Conservation (phyloP, 768 basidiomycete species). For the Amanita phalloides region DNA sequence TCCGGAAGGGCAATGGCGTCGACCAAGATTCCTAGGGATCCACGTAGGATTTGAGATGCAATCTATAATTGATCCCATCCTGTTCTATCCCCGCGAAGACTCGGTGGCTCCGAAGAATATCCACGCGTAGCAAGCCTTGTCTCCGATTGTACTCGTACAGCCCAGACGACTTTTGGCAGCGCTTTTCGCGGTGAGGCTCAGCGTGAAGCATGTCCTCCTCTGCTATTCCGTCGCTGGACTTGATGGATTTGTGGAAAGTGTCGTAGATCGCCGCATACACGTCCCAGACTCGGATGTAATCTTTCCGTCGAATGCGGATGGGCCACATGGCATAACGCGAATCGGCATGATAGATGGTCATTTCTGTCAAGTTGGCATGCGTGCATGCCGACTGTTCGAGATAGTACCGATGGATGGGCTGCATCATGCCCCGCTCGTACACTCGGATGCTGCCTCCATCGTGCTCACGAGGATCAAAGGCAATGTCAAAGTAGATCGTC, state of each 20-base stretch:
- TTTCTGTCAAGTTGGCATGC: slow-evolving; percentile 32
- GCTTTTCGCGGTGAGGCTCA: slow-evolving; percentile 18
- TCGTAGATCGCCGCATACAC: slow-evolving; percentile 50
- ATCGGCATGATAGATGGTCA: slow-evolving; percentile 34
- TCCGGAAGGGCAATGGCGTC: not conserved
- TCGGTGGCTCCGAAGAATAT: slow-evolving; percentile 4
- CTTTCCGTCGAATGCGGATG: slow-evolving; percentile 29
- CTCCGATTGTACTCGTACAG: not conserved
- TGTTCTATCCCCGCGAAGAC: slow-evolving; percentile 6
- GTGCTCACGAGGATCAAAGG: slow-evolving; percentile 27
- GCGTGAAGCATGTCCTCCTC: slow-evolving; percentile 26
- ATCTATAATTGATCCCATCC: not conserved
- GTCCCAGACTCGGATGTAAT: slow-evolving; percentile 42
- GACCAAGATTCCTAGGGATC: not conserved
- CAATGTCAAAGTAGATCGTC: slow-evolving; percentile 34
- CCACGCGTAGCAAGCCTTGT: slow-evolving; percentile 4
- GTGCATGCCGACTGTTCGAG: slow-evolving; percentile 30
- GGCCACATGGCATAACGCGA: slow-evolving; percentile 22
- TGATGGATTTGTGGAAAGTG: slow-evolving; percentile 26
- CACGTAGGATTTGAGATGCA: slow-evolving; percentile 1
- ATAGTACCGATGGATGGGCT: not conserved
- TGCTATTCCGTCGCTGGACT: slow-evolving; percentile 2
- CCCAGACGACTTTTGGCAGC: slow-evolving; percentile 1
- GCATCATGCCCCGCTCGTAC: slow-evolving; percentile 16
- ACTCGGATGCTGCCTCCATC: slow-evolving; percentile 12